Evolutionary conservation across 2,329 filamentous ascomycete genomes (phyloP).

Genomic region (Xylariaceae sp.): DNA sequence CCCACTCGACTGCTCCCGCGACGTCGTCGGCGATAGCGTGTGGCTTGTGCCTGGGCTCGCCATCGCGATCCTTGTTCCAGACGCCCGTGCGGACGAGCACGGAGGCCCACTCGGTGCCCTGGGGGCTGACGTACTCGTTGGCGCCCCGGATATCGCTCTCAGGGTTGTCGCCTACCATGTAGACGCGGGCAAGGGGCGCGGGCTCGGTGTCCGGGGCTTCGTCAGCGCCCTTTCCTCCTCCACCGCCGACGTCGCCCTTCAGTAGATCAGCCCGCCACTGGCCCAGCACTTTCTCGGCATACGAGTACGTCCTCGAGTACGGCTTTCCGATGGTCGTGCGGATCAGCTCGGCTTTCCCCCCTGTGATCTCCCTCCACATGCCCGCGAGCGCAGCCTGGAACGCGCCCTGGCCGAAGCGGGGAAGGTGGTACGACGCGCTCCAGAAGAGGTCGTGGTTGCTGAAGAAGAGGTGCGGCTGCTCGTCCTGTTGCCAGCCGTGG

Average conservation of each 20-base stretch:
- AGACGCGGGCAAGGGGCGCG: slow-evolving; percentile 64
- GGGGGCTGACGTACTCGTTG: slow-evolving; percentile 63
- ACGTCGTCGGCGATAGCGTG: slow-evolving; percentile 68
- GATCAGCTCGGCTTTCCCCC: slow-evolving; percentile 50
- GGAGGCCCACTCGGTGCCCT: slow-evolving; percentile 69
- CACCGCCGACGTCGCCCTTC: slow-evolving; percentile 12
- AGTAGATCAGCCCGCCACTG: slow-evolving; percentile 51
- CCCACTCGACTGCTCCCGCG: slow-evolving; percentile 70
- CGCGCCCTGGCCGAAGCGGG: slow-evolving; percentile 84
- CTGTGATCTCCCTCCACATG: slow-evolving; percentile 69
- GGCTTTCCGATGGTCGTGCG: slow-evolving; percentile 80
- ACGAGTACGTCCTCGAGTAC: slow-evolving; percentile 68
- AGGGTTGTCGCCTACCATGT: slow-evolving; percentile 91
- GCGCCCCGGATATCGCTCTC: slow-evolving; percentile 87
- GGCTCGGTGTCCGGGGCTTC: slow-evolving; percentile 17
- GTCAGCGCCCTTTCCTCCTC: neutral
- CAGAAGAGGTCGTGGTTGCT: slow-evolving; percentile 88
- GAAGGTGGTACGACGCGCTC: slow-evolving; percentile 78
- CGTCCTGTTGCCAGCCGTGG: slow-evolving; percentile 74
- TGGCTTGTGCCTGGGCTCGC: slow-evolving; percentile 54
- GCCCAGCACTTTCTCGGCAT: slow-evolving; percentile 69
- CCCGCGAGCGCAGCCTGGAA: slow-evolving; percentile 79
- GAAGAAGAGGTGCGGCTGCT: slow-evolving; percentile 77
- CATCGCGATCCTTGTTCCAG: slow-evolving; percentile 44
- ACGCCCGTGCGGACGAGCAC: slow-evolving; percentile 79